Conservation (phyloP, 345 rosid species). For the Heritiera littoralis region DNA sequence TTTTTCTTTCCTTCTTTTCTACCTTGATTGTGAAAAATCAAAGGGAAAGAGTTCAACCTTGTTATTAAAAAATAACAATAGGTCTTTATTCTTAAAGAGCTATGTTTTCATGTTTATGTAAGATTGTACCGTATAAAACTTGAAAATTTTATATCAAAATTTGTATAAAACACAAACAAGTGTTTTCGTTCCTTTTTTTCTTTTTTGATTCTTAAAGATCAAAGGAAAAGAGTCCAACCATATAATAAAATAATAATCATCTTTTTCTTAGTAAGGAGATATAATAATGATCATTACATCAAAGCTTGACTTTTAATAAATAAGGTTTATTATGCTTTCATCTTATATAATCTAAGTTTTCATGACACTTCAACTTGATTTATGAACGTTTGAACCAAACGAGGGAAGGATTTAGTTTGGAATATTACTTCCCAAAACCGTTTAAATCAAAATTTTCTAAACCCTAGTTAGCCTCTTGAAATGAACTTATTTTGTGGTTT, state of each 20-base stretch:
- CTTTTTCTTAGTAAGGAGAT: too few species aligned
- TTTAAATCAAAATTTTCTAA: constrained; percentile 22
- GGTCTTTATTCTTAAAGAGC: too few species aligned
- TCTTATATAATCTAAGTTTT: neutral
- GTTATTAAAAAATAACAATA: too few species aligned
- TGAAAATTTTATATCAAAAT: too few species aligned
- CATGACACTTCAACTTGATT: neutral
- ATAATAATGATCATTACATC: too few species aligned
- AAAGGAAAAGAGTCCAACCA: neutral
- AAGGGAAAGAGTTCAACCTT: neutral
- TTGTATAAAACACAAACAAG: neutral
- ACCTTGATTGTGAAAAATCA: neutral
- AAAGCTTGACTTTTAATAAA: too few species aligned
- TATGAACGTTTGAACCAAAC: constrained; percentile 16
- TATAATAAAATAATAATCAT: too few species aligned
- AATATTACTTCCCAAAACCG: constrained; percentile 35
- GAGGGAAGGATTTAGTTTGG: neutral
- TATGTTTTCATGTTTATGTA: too few species aligned
- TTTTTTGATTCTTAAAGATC: neutral
- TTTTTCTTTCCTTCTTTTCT: neutral
- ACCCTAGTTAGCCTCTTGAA: neutral
- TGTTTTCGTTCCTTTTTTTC: neutral
- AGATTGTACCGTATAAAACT: too few species aligned
- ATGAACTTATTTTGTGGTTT: constrained; percentile 10
- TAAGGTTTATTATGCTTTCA: too few species aligned